phyloP scores from a whole-genome alignment of 345 rosid genomes.

The Dovyalis caffra region DNA sequence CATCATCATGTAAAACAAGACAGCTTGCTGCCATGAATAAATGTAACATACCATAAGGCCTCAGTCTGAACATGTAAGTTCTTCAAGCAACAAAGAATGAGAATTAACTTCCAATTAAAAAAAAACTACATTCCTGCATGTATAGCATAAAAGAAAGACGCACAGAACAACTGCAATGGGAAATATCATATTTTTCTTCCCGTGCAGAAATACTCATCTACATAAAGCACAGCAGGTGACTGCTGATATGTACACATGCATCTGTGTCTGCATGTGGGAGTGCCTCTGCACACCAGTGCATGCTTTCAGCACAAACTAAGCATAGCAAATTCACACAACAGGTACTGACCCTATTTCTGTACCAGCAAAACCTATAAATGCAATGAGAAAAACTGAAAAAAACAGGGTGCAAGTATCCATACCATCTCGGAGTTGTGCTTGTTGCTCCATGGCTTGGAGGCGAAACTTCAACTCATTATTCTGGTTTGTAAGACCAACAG shows the following conservation, averaged over 20 bases:
- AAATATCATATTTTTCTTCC: no score
- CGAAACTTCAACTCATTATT: constrained; percentile 93
- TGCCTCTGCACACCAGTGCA: no score
- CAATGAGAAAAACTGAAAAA: background rate
- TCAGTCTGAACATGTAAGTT: background rate
- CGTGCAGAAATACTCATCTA: no score
- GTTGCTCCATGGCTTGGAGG: constrained; percentile 98
- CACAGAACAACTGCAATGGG: no score
- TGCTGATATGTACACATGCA: no score
- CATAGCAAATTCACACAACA: background rate
- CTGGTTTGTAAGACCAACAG: constrained; percentile 84
- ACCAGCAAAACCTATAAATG: background rate
- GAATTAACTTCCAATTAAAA: no score
- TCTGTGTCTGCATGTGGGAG: no score
- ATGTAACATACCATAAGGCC: background rate
- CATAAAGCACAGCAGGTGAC: no score
- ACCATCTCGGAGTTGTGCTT: constrained; percentile 94
- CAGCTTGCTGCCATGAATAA: background rate
- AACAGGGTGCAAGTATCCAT: background rate
- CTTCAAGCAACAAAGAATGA: background rate
- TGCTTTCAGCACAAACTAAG: background rate
- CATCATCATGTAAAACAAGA: background rate
- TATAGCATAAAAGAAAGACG: background rate
- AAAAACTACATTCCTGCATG: no score
- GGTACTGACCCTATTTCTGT: background rate